Conservation (phyloP, 2,329 filamentous ascomycete genomes). For the Parastagonospora avenae region DNA sequence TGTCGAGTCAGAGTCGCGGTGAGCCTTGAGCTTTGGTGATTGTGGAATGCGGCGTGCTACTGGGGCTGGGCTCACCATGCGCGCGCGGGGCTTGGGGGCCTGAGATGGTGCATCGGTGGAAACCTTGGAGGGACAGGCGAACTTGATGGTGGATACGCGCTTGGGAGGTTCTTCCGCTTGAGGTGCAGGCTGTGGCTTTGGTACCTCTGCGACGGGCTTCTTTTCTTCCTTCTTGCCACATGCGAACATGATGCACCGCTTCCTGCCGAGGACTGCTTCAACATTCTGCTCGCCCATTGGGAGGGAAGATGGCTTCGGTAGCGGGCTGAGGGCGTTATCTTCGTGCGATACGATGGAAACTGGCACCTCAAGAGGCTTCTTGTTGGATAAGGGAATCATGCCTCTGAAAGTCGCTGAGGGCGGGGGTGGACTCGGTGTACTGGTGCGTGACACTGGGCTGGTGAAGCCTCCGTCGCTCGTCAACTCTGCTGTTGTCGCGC, state of each 20-base stretch:
- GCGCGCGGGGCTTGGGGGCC: constrained; percentile 43
- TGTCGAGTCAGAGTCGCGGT: constrained; percentile 58
- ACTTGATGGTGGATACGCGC: constrained; percentile 71
- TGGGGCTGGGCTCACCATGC: constrained; percentile 54
- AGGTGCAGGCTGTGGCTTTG: constrained; percentile 23
- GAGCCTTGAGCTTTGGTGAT: constrained; percentile 43
- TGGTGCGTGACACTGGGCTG: constrained; percentile 79
- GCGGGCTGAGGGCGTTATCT: constrained; percentile 35
- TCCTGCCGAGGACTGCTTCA: constrained; percentile 71
- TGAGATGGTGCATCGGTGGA: constrained; percentile 48
- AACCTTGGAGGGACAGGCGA: constrained; percentile 68
- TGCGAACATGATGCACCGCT: constrained; percentile 90
- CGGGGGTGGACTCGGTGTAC: constrained; percentile 85
- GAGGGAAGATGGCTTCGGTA: constrained; percentile 25
- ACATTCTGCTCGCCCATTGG: constrained; percentile 60
- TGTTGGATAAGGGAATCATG: constrained; percentile 43
- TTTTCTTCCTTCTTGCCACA: constrained; percentile 64
- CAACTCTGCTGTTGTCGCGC: constrained; percentile 84
- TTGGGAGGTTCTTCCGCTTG: constrained; percentile 47
- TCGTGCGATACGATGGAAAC: constrained; percentile 47
- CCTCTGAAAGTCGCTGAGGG: constrained; percentile 58
- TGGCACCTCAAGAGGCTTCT: constrained; percentile 46
- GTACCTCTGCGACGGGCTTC: constrained; percentile 40
- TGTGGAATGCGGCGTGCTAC: constrained; percentile 25
- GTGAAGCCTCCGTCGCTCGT: constrained; percentile 94